Evolutionary conservation across 345 rosid species (phyloP).

Genomic region (Conringia planisiliqua): DNA sequence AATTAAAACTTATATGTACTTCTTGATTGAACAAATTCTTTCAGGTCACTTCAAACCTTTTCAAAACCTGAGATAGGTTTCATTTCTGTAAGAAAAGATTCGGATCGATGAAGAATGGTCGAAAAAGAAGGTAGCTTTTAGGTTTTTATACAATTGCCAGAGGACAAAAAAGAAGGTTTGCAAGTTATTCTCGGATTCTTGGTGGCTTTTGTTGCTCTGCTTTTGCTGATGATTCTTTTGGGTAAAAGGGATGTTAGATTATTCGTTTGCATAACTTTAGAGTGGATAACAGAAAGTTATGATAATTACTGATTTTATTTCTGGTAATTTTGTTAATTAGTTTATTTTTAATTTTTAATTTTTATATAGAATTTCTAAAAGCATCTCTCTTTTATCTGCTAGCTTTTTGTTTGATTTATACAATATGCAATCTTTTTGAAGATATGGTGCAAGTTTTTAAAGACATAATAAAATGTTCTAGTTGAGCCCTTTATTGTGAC

Average conservation of each 20-base stretch:
- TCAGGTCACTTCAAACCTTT: slow-evolving; percentile 63
- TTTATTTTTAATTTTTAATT: neutral
- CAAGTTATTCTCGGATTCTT: neutral
- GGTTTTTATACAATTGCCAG: neutral
- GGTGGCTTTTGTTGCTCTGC: neutral
- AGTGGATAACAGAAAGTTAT: slow-evolving; percentile 8
- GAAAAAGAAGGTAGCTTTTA: neutral
- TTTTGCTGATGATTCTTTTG: slow-evolving; percentile 4
- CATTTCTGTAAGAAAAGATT: neutral
- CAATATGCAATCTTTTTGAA: neutral
- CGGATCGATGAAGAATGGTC: neutral
- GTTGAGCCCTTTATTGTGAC: neutral
- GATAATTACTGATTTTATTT: neutral
- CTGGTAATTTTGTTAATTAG: neutral
- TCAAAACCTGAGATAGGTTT: slow-evolving; percentile 34
- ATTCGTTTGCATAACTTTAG: slow-evolving; percentile 1
- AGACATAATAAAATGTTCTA: neutral
- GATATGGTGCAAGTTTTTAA: neutral
- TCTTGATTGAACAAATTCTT: slow-evolving; percentile 1
- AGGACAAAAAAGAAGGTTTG: slow-evolving; percentile 3
- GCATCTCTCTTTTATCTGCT: neutral
- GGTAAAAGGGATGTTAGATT: neutral
- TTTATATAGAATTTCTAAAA: neutral
- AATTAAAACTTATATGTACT: neutral
- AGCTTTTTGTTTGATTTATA: neutral